A percentile compares a stretch with the other conserved stretches of the same genome.
phyloP scores from a whole-genome alignment of 441 rosid species.

The Melastoma candidum region DNA sequence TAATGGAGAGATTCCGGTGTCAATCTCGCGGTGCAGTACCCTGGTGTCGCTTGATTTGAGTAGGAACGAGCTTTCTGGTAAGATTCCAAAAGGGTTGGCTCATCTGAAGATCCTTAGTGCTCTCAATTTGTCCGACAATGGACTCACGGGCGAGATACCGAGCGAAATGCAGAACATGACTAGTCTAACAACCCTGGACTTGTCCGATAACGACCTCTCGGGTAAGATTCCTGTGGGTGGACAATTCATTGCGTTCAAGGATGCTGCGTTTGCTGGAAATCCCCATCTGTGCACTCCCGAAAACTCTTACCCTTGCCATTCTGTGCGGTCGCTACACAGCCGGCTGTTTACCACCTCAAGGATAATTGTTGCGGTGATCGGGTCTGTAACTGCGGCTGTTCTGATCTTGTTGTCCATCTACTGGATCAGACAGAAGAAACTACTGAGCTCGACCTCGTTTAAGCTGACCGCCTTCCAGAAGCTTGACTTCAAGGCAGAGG shows the following conservation, averaged over 20 bases:
- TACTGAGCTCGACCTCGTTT: constrained; percentile 48
- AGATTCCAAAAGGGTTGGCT: constrained; percentile 40
- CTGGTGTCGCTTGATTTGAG: constrained; percentile 58
- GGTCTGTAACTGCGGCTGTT: constrained; percentile 28
- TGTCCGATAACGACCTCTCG: constrained; percentile 50
- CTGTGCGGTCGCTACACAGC: constrained; percentile 12
- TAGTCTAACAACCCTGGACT: constrained; percentile 67
- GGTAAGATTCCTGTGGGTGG: constrained; percentile 65
- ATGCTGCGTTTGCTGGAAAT: constrained; percentile 55
- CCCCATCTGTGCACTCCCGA: constrained; percentile 48
- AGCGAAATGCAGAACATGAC: constrained; percentile 52
- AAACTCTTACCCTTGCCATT: constrained; percentile 29
- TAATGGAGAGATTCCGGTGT: constrained; percentile 45
- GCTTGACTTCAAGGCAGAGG: constrained; percentile 66
- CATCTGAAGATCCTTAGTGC: constrained; percentile 35
- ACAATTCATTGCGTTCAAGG: constrained; percentile 63
- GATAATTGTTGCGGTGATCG: constrained; percentile 34
- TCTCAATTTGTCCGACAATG: constrained; percentile 56
- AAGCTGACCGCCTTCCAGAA: constrained; percentile 74
- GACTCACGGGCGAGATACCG: constrained; percentile 57
- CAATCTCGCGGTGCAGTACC: constrained; percentile 33
- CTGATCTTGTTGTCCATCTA: constrained; percentile 34
- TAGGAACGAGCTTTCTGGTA: constrained; percentile 45
- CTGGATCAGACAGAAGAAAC: constrained; percentile 33
- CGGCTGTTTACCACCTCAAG: constrained; percentile 32